Evolutionary conservation across 805 yeast genomes (phyloP).

Genomic region (Zygosaccharomyces kombuchaensis): DNA sequence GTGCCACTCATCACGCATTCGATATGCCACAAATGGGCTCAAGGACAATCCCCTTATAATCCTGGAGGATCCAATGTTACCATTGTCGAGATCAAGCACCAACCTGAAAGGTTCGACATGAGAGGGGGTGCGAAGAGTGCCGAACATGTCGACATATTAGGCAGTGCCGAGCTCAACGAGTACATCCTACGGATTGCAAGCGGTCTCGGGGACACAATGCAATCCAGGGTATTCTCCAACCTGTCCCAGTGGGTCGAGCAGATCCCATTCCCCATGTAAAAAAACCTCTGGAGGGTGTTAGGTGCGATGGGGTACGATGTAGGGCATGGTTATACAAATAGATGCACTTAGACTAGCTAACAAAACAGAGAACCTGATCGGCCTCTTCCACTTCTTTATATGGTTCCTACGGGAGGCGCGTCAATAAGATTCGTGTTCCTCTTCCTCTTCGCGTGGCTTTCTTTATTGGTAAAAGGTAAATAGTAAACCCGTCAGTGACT

Average conservation of each 20-base stretch:
- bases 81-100: slow-evolving; percentile 86
- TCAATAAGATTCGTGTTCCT: slow-evolving; percentile 5
- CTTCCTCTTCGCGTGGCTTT: slow-evolving; percentile 7
- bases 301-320: too few species aligned
- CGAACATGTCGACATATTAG: slow-evolving; percentile 94
- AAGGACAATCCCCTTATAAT: slow-evolving; percentile 58
- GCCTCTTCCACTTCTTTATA: not conserved
- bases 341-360: not conserved
- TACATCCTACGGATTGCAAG: slow-evolving; percentile 74
- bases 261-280: slow-evolving; percentile 44
- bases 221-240: slow-evolving; percentile 53
- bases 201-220: slow-evolving; percentile 69
- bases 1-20: slow-evolving; percentile 81
- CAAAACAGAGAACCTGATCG: not conserved
- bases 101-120: slow-evolving; percentile 89
- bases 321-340: not conserved
- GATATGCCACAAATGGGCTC: slow-evolving; percentile 89
- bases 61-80: slow-evolving; percentile 74
- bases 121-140: slow-evolving; percentile 98
- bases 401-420: slow-evolving; percentile 2
- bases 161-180: slow-evolving; percentile 89
- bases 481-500: slow-evolving; percentile 1
- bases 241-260: slow-evolving; percentile 57
- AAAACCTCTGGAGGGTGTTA: not conserved
- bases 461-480: slow-evolving; percentile 8